Evolutionary conservation across 148 eudicot species (phyloP).

Genomic region (Vaccinium myrtillus): DNA sequence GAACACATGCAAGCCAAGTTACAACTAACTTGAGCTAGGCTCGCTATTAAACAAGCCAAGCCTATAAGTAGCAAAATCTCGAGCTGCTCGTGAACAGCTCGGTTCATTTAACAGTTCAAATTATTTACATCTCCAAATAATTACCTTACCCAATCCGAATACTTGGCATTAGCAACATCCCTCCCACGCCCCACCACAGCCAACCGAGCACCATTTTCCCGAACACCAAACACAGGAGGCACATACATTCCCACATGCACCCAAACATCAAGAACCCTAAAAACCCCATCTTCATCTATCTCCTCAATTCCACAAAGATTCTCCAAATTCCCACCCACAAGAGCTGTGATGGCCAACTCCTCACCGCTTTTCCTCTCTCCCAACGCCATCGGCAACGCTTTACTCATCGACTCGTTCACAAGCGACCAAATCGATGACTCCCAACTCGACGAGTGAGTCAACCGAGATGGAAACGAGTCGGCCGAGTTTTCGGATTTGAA

Average conservation of each 20-base stretch:
- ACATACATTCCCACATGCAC: constrained; percentile 70
- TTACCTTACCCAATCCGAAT: constrained; percentile 93
- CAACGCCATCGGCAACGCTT: constrained; percentile 44
- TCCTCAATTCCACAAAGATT: constrained; percentile 25
- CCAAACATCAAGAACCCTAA: constrained; percentile 66
- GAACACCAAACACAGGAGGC: constrained; percentile 58
- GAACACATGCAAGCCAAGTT: no score
- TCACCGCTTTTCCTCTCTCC: constrained; percentile 43
- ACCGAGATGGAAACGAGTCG: constrained; percentile 6
- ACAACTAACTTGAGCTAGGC: no score
- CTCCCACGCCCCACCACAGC: constrained; percentile 76
- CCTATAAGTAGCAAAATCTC: no score
- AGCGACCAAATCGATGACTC: constrained; percentile 40
- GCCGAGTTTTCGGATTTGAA: constrained; percentile 29
- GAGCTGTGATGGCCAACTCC: constrained; percentile 66
- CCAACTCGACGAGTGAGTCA: constrained; percentile 21
- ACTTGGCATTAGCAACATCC: constrained; percentile 76
- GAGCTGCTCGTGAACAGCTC: no score
- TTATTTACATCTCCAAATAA: not conserved
- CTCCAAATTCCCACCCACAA: constrained; percentile 64
- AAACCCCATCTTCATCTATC: constrained; percentile 39
- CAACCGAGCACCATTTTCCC: constrained; percentile 60
- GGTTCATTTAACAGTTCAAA: no score
- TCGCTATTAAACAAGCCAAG: no score
- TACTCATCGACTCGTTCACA: constrained; percentile 42